A percentile compares a stretch with the other conserved stretches of the same genome.
These are phyloP conservation scores for Corchorus olitorius DNA, from an alignment of 345 rosid species.

Conservation along the genomic window DNA sequence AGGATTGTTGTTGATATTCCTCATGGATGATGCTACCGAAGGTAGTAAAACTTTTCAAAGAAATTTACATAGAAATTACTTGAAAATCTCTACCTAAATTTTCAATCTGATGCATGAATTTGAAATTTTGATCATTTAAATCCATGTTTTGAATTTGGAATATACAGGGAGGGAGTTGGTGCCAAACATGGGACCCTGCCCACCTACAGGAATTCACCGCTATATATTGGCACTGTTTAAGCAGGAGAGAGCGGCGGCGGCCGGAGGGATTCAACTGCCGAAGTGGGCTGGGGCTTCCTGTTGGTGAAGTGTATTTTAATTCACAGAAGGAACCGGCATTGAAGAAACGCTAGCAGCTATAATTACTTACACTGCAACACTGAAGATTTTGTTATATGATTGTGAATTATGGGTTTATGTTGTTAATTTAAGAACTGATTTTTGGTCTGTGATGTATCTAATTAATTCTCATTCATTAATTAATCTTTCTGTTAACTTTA, in stretches of 20 bases:
- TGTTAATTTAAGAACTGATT: no score
- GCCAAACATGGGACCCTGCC: slow-evolving; percentile 43
- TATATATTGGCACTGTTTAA: slow-evolving; percentile 40
- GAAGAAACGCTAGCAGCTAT: slow-evolving; percentile 18
- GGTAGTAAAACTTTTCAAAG: slow-evolving; percentile 11
- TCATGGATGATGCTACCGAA: slow-evolving; percentile 36
- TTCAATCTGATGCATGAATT: no score
- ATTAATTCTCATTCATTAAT: no score
- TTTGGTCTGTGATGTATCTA: no score
- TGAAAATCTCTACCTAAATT: background rate
- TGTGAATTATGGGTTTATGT: no score
- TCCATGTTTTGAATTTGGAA: no score
- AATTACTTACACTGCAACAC: no score
- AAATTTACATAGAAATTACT: background rate
- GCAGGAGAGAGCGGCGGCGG: slow-evolving; percentile 31
- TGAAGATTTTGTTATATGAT: no score
- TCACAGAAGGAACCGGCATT: slow-evolving; percentile 34
- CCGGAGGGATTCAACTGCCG: slow-evolving; percentile 20
- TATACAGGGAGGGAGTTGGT: slow-evolving; percentile 41
- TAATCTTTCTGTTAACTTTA: no score
- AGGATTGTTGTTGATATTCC: slow-evolving; percentile 52
- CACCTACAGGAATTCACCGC: slow-evolving; percentile 43
- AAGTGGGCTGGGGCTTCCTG: slow-evolving; percentile 39
- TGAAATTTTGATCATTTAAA: no score
- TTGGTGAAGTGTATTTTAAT: slow-evolving; percentile 38